Evolutionary conservation across 495 filamentous ascomycete genomes (phyloP).

Genomic region (Amphirosellinia nigrospora): DNA sequence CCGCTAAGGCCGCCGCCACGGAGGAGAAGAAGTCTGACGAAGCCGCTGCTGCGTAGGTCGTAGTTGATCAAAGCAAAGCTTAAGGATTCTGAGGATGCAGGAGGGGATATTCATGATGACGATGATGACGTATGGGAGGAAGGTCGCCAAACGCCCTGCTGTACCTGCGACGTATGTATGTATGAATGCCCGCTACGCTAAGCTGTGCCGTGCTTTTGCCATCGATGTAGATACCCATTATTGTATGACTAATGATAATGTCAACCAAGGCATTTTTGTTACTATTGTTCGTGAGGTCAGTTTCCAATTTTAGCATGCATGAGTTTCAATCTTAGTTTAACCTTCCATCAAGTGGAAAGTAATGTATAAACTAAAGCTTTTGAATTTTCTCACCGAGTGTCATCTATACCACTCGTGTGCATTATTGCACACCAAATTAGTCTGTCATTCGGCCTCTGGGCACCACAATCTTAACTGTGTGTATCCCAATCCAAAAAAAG

Average conservation of each 20-base stretch:
- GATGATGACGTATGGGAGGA: background rate
- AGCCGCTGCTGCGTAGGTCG: background rate
- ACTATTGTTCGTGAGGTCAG: no score
- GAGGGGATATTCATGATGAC: background rate
- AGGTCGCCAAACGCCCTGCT: background rate
- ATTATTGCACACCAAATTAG: no score
- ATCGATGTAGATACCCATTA: slow-evolving; percentile 30
- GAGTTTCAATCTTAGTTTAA: no score
- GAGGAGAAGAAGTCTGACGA: slow-evolving; percentile 12
- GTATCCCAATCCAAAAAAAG: no score
- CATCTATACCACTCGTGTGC: no score
- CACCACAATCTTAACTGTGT: no score
- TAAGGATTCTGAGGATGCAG: background rate
- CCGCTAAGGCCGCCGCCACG: slow-evolving; percentile 12
- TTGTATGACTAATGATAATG: slow-evolving; percentile 32
- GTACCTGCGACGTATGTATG: slow-evolving; percentile 1
- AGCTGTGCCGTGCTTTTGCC: slow-evolving; percentile 20
- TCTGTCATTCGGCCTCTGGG: no score
- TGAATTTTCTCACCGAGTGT: no score
- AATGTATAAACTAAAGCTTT: no score
- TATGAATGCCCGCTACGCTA: slow-evolving; percentile 17
- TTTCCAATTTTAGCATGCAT: no score
- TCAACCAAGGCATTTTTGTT: background rate
- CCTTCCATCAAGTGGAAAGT: no score
- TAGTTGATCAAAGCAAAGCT: background rate